Evolutionary conservation across 2,329 filamentous ascomycete species (phyloP).

Genomic region (Tolypocladium ophioglossoides): DNA sequence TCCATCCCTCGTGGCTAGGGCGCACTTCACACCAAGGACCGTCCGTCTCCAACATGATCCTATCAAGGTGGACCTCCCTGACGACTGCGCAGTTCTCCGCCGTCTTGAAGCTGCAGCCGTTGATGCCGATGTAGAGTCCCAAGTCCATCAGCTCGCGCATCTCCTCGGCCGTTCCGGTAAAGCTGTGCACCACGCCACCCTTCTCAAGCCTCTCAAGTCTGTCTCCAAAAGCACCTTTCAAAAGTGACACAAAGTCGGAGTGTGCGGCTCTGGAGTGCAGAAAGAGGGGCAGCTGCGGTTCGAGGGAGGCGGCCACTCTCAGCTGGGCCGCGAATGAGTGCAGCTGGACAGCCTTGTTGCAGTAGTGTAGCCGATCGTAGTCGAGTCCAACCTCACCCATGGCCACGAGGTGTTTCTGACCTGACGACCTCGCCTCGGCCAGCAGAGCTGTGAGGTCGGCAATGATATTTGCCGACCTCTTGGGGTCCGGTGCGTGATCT

Average conservation of each 20-base stretch:
- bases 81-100: slow-evolving; percentile 83
- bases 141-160: slow-evolving; percentile 70
- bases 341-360: slow-evolving; percentile 66
- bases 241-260: slow-evolving; percentile 66
- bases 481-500: slow-evolving; percentile 33
- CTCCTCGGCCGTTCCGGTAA: slow-evolving; percentile 80
- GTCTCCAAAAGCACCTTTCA: slow-evolving; percentile 48
- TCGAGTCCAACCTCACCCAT: slow-evolving; percentile 95
- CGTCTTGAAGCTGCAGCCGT: slow-evolving; percentile 94
- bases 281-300: slow-evolving; percentile 76
- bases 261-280: slow-evolving; percentile 85
- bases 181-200: slow-evolving; percentile 84
- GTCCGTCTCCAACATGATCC: slow-evolving; percentile 91
- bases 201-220: slow-evolving; percentile 56
- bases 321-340: slow-evolving; percentile 81
- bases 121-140: slow-evolving; percentile 86
- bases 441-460: slow-evolving; percentile 55
- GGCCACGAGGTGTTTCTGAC: slow-evolving; percentile 48
- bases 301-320: slow-evolving; percentile 56
- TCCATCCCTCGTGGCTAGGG: slow-evolving; percentile 75
- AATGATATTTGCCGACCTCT: slow-evolving; percentile 39
- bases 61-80: slow-evolving; percentile 62
- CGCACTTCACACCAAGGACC: slow-evolving; percentile 97
- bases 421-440: slow-evolving; percentile 38
- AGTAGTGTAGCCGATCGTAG: slow-evolving; percentile 84